Conservation (phyloP, 129 eudicot genomes). For the Chrysanthemum makinoi region DNA sequence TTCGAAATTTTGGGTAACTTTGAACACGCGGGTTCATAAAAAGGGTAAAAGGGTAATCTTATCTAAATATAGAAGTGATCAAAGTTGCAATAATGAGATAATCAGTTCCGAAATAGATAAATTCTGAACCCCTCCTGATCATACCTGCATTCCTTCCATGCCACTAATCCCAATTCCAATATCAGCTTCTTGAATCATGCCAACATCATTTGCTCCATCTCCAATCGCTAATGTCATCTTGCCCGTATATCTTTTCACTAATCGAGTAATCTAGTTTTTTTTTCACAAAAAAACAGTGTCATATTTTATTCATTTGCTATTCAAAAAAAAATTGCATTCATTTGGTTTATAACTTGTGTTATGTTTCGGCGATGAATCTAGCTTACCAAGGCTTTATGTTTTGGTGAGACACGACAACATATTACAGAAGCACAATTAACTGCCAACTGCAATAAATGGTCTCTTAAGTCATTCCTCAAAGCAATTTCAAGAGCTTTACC, state of each 20-base stretch:
- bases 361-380: neutral
- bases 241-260: slow-evolving; percentile 43
- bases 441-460: slow-evolving; percentile 38
- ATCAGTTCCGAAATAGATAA: too few species aligned
- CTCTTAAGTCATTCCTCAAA: slow-evolving; percentile 34
- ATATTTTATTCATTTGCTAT: neutral
- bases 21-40: too few species aligned
- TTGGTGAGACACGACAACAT: slow-evolving; percentile 53
- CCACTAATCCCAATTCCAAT: slow-evolving; percentile 46
- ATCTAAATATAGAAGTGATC: too few species aligned
- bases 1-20: too few species aligned
- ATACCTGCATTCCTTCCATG: slow-evolving; percentile 66
- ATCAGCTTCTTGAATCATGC: too few species aligned
- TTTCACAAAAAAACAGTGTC: slow-evolving; percentile 9
- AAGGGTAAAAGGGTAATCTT: too few species aligned
- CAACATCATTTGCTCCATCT: too few species aligned
- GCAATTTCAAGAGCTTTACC: slow-evolving; percentile 53
- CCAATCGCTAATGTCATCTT: slow-evolving; percentile 47
- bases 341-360: neutral
- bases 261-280: slow-evolving; percentile 38
- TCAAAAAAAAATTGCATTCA: neutral
- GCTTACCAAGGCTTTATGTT: slow-evolving; percentile 50
- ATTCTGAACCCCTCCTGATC: neutral
- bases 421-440: slow-evolving; percentile 49
- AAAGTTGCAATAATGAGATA: too few species aligned